Base-by-base conservation (phyloP, 1,139 yeast genomes). In the Saccharomycopsis phalli region DNA sequence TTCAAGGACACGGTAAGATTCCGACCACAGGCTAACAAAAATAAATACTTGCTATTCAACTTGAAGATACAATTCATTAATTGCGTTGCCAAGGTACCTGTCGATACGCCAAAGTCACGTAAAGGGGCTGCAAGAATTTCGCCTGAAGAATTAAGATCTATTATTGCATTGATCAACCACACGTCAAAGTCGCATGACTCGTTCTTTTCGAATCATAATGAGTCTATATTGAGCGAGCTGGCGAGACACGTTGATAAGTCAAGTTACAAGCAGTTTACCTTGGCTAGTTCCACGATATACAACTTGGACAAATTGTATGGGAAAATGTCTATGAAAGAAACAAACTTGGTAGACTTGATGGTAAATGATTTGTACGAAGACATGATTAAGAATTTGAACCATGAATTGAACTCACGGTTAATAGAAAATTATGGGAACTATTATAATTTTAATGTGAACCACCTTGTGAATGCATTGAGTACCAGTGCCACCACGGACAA, bases 1-100 rank as follows among this genome's bases (percentile, higher is more conserved):
- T n/a, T 46, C 52, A 17, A 43, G 45, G 7, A 31, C 29, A 31
- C 13, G 10, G n/a, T n/a, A 23, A 25, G 32, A 11, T 6, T 26
- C 29, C 8, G n/a, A 11, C 13, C 29, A 11, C 8, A 6, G 5
- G 14, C 29, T 26, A 26, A 34, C 16, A 43, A 50, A 18, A 55
- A 59, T 34, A 71, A 74, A 51, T 81, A 81, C 53, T 74, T 78
- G 18, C 20, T 42, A 13, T 71, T 81, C 37, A 68, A 80, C 53
- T 69, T 77, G 48, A 78, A 74, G 49, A 65, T 81, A 20, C 76
- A 72, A 46, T 76, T 81, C 51, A 65, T 63, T 41, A 80, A 80
- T 49, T 59, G 81, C 46, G 73, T 69, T 48, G 86, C 86, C 2
- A 61, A 65, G 8, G 55, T 71, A 35, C 84, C 88, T 1, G 51